Evolutionary conservation across 1,139 yeast species (phyloP).

Genomic region (Saccharomyces hybrid): DNA sequence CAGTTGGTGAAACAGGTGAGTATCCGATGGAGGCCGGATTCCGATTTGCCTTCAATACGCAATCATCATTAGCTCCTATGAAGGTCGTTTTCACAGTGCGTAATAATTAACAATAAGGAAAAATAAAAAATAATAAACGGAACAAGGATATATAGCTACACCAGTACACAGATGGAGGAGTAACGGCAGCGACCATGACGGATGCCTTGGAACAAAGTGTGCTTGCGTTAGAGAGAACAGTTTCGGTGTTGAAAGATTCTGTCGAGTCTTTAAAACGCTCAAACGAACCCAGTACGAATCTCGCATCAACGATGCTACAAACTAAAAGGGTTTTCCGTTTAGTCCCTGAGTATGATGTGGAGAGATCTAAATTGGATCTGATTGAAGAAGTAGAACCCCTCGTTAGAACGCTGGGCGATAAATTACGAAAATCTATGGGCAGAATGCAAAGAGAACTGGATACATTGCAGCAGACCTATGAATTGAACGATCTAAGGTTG

Average conservation of each 20-base stretch:
- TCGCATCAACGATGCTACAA: slow-evolving; percentile 22
- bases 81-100: neutral
- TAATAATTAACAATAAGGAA: neutral
- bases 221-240: slow-evolving; percentile 17
- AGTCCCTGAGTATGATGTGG: slow-evolving; percentile 36
- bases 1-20: neutral
- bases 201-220: slow-evolving; percentile 21
- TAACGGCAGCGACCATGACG: slow-evolving; percentile 10
- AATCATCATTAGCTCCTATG: neutral
- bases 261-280: slow-evolving; percentile 14
- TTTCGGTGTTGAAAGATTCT: slow-evolving; percentile 16
- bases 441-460: slow-evolving; percentile 32
- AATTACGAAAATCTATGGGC: slow-evolving; percentile 34
- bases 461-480: slow-evolving; percentile 31
- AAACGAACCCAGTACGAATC: slow-evolving; percentile 16
- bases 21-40: neutral
- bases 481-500: slow-evolving; percentile 32
- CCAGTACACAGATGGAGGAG: neutral
- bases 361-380: slow-evolving; percentile 32
- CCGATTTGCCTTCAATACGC: neutral
- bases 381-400: slow-evolving; percentile 34
- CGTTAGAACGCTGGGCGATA: slow-evolving; percentile 32
- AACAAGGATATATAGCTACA: neutral
- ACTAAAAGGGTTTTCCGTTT: slow-evolving; percentile 33
- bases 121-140: neutral